Evolutionary conservation across 805 yeast genomes (phyloP), one percentile per base, ranked within the genome.

Genomic region (Saccharomycopsis selenospora): DNA sequence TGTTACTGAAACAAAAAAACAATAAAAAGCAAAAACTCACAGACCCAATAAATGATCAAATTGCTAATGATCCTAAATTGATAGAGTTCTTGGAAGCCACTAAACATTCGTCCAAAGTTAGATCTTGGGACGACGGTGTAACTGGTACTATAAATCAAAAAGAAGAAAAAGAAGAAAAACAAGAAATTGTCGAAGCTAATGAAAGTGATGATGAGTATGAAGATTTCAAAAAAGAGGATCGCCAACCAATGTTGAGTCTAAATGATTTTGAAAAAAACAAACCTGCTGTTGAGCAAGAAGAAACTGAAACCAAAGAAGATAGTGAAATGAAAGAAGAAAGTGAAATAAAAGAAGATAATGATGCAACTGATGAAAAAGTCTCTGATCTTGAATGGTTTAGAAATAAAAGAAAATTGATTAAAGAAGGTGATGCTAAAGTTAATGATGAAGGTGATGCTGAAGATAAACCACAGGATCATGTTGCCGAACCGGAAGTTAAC

Each of bases 381-480:
- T 74, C 89, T 11, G 96, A 90, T 67, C 65, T 85, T 46, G 96
- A 90, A 49, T 90, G 98, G 98, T 73, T 90, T 52, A 79, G 80
- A 59, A 76, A 74, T 56, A 79, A 85, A 63, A 76, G 93, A 64
- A 77, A 73, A 20, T 77, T 93, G 61, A 85, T 90, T 50, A 74
- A 67, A 54, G 87, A 80, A 36, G 64, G 64, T 43, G 69, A 64
- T 33, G 66, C 49, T 44, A 58, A 48, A 30, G 49, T 56, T 56
- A 47, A 25, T 40, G 41, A 46, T 13, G 44, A 43, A 8, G n/a
- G n/a, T n/a, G 3, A 33, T 36, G 54, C 46, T 4, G 53, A 45
- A 36, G 46, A 49, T 27, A 42, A 43, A 24, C 13, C 43, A 30
- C 49, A 36, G 23, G 36, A 25, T 43, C 41, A 20, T 17, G 51